Base-by-base conservation (phyloP, 768 basidiomycete species). In the Podaxis rugospora region DNA sequence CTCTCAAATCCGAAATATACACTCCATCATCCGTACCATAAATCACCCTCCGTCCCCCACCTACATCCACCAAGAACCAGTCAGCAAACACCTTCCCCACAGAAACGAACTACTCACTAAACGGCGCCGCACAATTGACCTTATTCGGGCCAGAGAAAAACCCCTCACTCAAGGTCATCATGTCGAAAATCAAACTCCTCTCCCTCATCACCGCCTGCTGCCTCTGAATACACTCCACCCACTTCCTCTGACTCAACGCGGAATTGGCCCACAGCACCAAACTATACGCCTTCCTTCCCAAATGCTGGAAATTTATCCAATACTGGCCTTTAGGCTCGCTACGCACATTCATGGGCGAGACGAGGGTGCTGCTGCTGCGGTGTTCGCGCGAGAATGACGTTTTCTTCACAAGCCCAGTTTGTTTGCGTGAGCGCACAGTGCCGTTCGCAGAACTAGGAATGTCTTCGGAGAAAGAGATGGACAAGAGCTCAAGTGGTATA, bases 11-110 rank as follows among this genome's bases (percentile, higher is more conserved):
- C 27, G 93, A 93, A 62, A 98, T 82, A 71, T 98, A 99, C 25
- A 99, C 90, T 25, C 97, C 97, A 65, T 98, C 95, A 67, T 95
- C 92, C 3, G 96, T 96, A n/a, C 96, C 97, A 73, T 95, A 98
- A 7, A 92, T 95, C 66, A 97, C 87, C 59, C 88, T 83, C 66
- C 89, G 78, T 11, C 94, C 96, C 59, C 83, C 84, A 68, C 83
- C 95, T 97, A 71, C 37, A 53, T 51, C 18, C 7, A 44, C 55
- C 67, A 58, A 14, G 14, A 25, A 56, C 23, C 27, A 46, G 6
- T 52, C 40, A 58, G 32, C 50, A 2, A 57, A 55, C n/a, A 55
- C 46, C 42, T 44, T 18, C 28, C 27, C 59, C 57, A 62, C 39
- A 59, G 32, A 37, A 25, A 32, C 16, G n/a, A 14, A 60, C 16